These are phyloP conservation scores for Phytophthora nicotianae DNA, from an alignment of 352 stramenopile species.

Conservation along the genomic window DNA sequence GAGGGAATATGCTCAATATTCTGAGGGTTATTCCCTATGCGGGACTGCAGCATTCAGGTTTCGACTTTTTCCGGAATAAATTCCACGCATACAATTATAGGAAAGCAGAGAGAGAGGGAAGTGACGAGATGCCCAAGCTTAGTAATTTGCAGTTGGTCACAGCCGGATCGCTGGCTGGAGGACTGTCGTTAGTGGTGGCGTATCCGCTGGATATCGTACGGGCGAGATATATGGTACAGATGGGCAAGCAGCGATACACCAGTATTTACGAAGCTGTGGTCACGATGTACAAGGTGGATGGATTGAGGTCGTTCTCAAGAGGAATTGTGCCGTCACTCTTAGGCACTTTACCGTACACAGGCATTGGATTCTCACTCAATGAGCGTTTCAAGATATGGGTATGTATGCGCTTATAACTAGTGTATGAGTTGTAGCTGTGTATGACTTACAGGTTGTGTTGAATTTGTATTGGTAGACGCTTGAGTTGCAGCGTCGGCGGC, in stretches of 20 bases:
- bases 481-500: constrained; percentile 47
- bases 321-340: constrained; percentile 80
- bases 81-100: constrained; percentile 83
- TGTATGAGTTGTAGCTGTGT: not conserved
- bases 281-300: constrained; percentile 82
- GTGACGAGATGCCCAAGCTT: constrained; percentile 58
- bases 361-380: constrained; percentile 86
- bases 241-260: constrained; percentile 76
- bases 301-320: constrained; percentile 65
- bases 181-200: constrained; percentile 70
- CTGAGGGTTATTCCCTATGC: constrained; percentile 80
- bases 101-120: constrained; percentile 41
- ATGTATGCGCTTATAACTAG: constrained; percentile 20
- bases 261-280: constrained; percentile 71
- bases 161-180: constrained; percentile 73
- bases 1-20: constrained; percentile 82
- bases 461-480: constrained; percentile 37
- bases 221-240: constrained; percentile 87
- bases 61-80: constrained; percentile 81
- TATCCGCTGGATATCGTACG: constrained; percentile 87
- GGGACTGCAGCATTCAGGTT: constrained; percentile 82
- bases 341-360: constrained; percentile 86
- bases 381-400: constrained; percentile 84
- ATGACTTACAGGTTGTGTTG: not conserved
- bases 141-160: constrained; percentile 79